Base-by-base conservation (phyloP, 192 early-diverging fungal species). In the Allomyces macrogynus region DNA sequence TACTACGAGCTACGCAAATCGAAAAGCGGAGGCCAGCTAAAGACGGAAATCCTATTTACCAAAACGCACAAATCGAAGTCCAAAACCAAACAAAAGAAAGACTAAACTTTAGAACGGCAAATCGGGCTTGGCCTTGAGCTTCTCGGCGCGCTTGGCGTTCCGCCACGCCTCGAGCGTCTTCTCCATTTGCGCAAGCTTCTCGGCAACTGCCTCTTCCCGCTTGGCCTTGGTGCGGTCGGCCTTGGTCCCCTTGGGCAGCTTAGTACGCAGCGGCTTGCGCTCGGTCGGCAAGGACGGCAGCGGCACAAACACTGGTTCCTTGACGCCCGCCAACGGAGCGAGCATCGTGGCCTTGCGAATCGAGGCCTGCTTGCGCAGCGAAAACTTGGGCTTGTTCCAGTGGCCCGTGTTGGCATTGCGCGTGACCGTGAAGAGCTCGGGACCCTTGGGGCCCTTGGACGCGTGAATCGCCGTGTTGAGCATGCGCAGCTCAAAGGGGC, bases 151-250 rank as follows among this genome's bases (percentile, higher is more conserved):
- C 26, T 68, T 69, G 12, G 72, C 68, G 10, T 69, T 67, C 20
- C 72, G 62, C 65, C 69, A 67, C 66, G 68, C 72, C 57, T 70
- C 67, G 42, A 70, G 25, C 65, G 69, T 57, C 49, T 57, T 57
- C 16, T 57, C 49, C 49, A 57, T 57, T n/a, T 57, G 49, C 5
- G 49, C 49, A 7, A 57, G 5, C 49, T 57, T 57, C 49, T 57
- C 49, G 49, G 49, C 12, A 14, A 57, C 16, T 0, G 16, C 16
- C 49, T 57, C 49, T 14, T n/a, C 16, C 49, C 20, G 12, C 16
- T 14, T n/a, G 49, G 49, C 49, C 16, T 57, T 57, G 20, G 20
- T 3, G 16, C 49, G 49, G 16, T 20, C 49, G 49, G 12, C 49
- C 49, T 57, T 57, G 49, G 49, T 14, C 49, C 12, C 16, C 49